Conservation (phyloP, 352 stramenopile species). For the Phytophthora pinifolia region DNA sequence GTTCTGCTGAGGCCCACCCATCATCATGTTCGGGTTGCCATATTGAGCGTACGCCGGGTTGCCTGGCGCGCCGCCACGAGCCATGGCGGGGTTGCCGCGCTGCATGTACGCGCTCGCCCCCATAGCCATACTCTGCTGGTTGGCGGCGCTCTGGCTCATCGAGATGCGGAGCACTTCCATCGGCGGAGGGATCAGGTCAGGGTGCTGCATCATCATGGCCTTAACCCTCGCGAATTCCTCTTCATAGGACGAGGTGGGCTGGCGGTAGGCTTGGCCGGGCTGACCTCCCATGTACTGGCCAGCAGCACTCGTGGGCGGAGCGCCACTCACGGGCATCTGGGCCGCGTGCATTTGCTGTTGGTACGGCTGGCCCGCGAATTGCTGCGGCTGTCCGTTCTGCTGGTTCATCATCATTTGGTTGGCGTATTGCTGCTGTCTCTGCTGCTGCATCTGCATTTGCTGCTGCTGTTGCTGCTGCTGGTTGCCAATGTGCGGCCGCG, state of each 20-base stretch:
- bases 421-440: slow-evolving; percentile 57
- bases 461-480: slow-evolving; percentile 40
- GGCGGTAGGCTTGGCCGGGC: slow-evolving; percentile 52
- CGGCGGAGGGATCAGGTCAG: slow-evolving; percentile 81
- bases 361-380: slow-evolving; percentile 44
- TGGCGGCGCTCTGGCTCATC: slow-evolving; percentile 66
- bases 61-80: slow-evolving; percentile 36
- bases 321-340: slow-evolving; percentile 39
- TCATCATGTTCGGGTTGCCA: slow-evolving; percentile 73
- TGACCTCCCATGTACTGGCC: slow-evolving; percentile 65
- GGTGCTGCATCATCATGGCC: slow-evolving; percentile 89
- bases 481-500: slow-evolving; percentile 68
- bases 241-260: slow-evolving; percentile 72
- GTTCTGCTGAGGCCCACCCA: slow-evolving; percentile 34
- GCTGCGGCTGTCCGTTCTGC: slow-evolving; percentile 37
- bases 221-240: slow-evolving; percentile 88
- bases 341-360: slow-evolving; percentile 55
- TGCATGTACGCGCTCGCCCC: slow-evolving; percentile 64
- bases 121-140: slow-evolving; percentile 64
- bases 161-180: slow-evolving; percentile 88
- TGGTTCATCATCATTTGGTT: slow-evolving; percentile 81
- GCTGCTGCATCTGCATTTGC: slow-evolving; percentile 46
- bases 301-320: slow-evolving; percentile 35
- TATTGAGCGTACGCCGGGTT: slow-evolving; percentile 59
- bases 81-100: slow-evolving; percentile 59